Base-by-base conservation (phyloP, 345 rosid species). In the Anacardium occidentale region DNA sequence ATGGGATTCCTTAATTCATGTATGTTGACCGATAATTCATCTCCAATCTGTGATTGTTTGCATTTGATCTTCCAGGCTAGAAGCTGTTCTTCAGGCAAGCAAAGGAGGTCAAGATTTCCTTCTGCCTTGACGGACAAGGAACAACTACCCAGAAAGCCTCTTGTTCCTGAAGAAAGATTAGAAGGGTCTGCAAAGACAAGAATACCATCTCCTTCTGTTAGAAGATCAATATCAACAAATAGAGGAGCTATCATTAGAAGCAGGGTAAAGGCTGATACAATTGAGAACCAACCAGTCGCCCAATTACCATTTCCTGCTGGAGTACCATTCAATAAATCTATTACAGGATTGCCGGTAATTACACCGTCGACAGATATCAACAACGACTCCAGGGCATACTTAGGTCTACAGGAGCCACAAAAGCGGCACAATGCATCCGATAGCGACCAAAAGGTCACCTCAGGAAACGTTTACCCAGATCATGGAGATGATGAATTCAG, bases 81-180 rank as follows among this genome's bases (percentile, higher is more conserved):
- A 85, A 95, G 97, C 71, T 81, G 86, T 74, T 90, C 99, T 68
- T 89, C 94, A 0, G 97, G 96, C 1, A 95, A 84, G 86, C 98
- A 92, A 66, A 87, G 98, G 76, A 86, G 88, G 82, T 79, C 90
- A 50, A 84, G 91, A 68, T 87, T 89, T 77, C 97, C 91, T 24
- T 85, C 90, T 40, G 85, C 91, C 2, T 40, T 88, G 20, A 26
- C 81, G 71, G 94, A 88, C 71, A 94, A 87, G 80, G 96, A 91
- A 25, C 73, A 78, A 25, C 63, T 74, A 55, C 78, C 85, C 12
- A 90, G 78, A 86, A 77, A 77, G 70, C 76, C 81, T 21, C 79
- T 76, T 75, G 25, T 75, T 44, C 73, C 78, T 26, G 98, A 93
- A 75, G 91, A 88, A 47, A 85, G 83, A 69, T 52, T 71, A 22